phyloP scores from a whole-genome alignment of 768 basidiomycete species.

The Sarcodon aspratus region DNA sequence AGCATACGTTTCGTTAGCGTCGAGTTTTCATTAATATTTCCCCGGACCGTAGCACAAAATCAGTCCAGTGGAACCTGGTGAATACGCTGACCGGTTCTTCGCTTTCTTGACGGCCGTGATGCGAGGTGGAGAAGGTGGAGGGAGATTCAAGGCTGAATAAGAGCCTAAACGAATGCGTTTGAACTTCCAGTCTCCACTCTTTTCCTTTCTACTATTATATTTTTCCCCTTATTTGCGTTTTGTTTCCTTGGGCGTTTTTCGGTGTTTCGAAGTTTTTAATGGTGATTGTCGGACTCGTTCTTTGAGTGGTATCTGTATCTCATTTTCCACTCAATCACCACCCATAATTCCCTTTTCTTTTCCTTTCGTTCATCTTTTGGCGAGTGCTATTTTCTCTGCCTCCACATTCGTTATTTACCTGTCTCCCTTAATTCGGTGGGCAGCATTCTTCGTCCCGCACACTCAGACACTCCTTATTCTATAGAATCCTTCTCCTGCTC shows the following conservation, averaged over 20 bases:
- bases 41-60: slow-evolving; percentile 67
- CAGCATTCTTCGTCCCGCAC: too few relatives aligned
- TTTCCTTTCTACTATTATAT: neutral
- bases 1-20: slow-evolving; percentile 22
- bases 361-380: too few relatives aligned
- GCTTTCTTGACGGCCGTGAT: slow-evolving; percentile 77
- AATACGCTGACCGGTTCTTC: slow-evolving; percentile 88
- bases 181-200: neutral
- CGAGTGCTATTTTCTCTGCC: too few relatives aligned
- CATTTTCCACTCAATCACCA: too few relatives aligned
- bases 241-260: neutral
- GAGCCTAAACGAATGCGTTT: neutral
- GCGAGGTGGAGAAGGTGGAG: slow-evolving; percentile 66
- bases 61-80: slow-evolving; percentile 78
- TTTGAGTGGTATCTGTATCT: too few relatives aligned
- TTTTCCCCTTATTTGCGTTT: neutral
- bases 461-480: too few relatives aligned
- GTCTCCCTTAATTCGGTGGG: too few relatives aligned
- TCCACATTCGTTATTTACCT: too few relatives aligned
- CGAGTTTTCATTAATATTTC: slow-evolving; percentile 3
- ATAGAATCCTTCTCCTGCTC: too few relatives aligned
- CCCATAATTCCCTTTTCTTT: too few relatives aligned
- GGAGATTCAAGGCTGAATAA: slow-evolving; percentile 34
- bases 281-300: too few relatives aligned
- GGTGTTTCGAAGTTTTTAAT: neutral